Percentiles rank a stretch among this genome's conserved stretches.
Evolutionary conservation across 352 stramenopile species (phyloP).

Genomic region (Plasmopara muralis): DNA sequence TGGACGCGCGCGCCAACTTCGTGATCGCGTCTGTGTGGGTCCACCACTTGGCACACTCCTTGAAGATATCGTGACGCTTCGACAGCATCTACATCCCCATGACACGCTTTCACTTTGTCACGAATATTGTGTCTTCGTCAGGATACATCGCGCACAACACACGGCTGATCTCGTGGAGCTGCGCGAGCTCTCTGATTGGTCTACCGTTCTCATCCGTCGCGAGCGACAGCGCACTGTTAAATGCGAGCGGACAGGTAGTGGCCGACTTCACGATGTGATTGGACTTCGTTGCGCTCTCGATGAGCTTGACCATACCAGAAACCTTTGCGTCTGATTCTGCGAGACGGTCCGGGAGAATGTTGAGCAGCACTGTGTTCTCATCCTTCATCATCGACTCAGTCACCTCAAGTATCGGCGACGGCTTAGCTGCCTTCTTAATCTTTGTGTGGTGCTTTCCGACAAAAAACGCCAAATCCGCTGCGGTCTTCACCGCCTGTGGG

Average conservation of each 20-base stretch:
- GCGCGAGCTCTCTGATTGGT: neutral
- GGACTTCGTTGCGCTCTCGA: neutral
- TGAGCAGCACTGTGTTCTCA: neutral
- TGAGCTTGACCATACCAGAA: neutral
- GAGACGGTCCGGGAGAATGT: neutral
- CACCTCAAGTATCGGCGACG: neutral
- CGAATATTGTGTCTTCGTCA: neutral
- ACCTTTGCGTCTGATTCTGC: neutral
- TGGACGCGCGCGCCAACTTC: neutral
- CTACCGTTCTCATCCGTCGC: neutral
- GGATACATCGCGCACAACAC: neutral
- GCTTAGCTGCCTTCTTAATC: neutral
- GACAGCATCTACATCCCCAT: neutral
- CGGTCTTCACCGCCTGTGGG: neutral
- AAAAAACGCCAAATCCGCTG: neutral
- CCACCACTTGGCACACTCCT: neutral
- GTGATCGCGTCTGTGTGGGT: neutral
- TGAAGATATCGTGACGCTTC: neutral
- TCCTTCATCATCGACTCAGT: neutral
- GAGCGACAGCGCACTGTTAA: neutral
- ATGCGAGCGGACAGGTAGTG: neutral
- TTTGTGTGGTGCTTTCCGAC: neutral
- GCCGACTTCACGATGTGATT: neutral
- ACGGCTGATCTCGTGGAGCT: neutral
- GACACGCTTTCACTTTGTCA: neutral